Conservation (phyloP, 148 eudicot species). For the Silene conica region DNA sequence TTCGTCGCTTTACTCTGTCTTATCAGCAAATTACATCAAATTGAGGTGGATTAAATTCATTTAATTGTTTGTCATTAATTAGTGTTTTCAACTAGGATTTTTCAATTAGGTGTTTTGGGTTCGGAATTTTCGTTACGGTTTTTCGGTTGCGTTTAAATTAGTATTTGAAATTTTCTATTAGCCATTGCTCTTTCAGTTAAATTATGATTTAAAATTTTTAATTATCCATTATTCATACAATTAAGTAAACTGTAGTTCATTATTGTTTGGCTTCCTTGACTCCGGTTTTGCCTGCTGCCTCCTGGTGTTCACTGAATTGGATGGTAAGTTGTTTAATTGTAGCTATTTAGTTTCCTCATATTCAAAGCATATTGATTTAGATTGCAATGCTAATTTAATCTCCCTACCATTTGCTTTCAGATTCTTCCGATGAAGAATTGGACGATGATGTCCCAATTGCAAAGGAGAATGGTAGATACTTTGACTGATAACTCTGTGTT, state of each 20-base stretch:
- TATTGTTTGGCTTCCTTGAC: constrained; percentile 44
- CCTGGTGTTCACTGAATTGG: neutral
- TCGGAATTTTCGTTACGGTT: too few relatives aligned
- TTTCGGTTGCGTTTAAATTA: too few relatives aligned
- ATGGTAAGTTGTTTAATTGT: constrained; percentile 10
- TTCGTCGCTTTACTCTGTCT: too few relatives aligned
- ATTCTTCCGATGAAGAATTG: constrained; percentile 28
- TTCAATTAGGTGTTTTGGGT: too few relatives aligned
- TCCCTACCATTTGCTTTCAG: constrained; percentile 4
- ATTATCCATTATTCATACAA: too few relatives aligned
- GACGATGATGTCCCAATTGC: constrained; percentile 24
- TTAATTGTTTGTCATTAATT: too few relatives aligned
- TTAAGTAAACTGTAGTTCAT: neutral
- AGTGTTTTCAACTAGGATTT: too few relatives aligned
- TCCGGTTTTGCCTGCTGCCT: constrained; percentile 19
- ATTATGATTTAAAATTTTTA: too few relatives aligned
- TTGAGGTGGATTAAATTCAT: too few relatives aligned
- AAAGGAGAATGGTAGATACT: constrained; percentile 33
- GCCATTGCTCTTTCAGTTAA: too few relatives aligned
- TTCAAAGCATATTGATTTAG: neutral
- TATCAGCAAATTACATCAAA: too few relatives aligned
- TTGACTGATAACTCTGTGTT: neutral
- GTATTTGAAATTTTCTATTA: too few relatives aligned
- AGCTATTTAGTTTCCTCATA: neutral
- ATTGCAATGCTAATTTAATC: neutral